Evolutionary conservation across 257 asterid genomes (phyloP), one percentile per base, ranked within the genome.

Genomic region (Ligustrum vulgare): DNA sequence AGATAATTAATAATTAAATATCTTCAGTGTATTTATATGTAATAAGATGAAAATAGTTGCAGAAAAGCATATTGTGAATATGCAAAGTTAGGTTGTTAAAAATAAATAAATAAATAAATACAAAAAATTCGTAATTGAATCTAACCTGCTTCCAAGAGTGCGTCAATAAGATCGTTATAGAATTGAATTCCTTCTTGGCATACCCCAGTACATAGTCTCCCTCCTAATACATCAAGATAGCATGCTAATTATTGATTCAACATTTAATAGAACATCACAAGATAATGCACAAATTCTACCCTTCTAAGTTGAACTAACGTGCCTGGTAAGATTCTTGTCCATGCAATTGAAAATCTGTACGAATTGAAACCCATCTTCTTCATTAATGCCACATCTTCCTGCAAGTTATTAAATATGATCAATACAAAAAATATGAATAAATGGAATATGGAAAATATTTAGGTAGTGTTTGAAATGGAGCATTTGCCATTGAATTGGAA

Each of bases 101-200:
- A 10, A 28, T n/a, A 20, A 15, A 4, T 23, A 20, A 51, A 51
- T 9, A 51, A 18, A n/a, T n/a, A n/a, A n/a, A n/a, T n/a, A n/a
- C n/a, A n/a, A n/a, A n/a, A n/a, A n/a, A n/a, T n/a, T n/a, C n/a
- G n/a, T n/a, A n/a, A n/a, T n/a, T n/a, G 23, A 20, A 51, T n/a
- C n/a, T 51, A 51, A 79, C 84, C 87, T 70, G 74, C 67, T 22
- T 71, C 71, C 7, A 83, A 34, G 18, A 71, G 71, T 15, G 58
- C 75, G 18, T 83, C 82, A 5, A 80, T 80, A 25, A 80, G 77
- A 25, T 83, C 74, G 35, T 74, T 80, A 35, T 80, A 80, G 72
- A 56, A 77, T 41, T 45, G 22, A 43, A 80, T 33, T 1, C 84
- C 82, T 15, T 49, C 41, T 13, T 31, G 22, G 64, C 75, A 71